Conservation (phyloP, 2,329 filamentous ascomycete species). For the Nigrograna mackinnonii region DNA sequence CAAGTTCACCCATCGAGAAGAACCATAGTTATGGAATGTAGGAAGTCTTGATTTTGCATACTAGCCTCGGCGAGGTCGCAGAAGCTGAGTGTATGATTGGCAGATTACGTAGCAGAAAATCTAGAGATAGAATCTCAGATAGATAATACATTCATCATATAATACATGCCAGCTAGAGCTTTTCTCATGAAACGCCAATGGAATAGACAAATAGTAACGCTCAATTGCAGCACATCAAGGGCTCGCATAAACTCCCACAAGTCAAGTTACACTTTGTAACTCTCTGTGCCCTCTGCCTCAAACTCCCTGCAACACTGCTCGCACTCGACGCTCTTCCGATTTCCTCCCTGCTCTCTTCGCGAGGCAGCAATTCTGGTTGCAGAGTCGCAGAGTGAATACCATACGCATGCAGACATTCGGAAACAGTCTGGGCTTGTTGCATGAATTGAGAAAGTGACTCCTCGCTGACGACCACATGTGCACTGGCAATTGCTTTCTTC, state of each 20-base stretch:
- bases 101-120: no score
- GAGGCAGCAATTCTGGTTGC: constrained; percentile 62
- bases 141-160: no score
- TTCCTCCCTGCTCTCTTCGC: background rate
- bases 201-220: no score
- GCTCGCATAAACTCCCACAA: constrained; percentile 56
- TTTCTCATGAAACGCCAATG: no score
- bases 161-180: no score
- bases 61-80: no score
- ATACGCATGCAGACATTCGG: constrained; percentile 72
- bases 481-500: constrained; percentile 69
- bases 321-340: constrained; percentile 8
- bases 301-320: constrained; percentile 17
- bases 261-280: constrained; percentile 54
- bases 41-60: no score
- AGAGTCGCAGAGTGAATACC: constrained; percentile 73
- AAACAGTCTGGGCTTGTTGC: constrained; percentile 63
- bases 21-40: no score
- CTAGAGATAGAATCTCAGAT: no score
- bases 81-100: no score
- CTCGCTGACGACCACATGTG: constrained; percentile 67
- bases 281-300: constrained; percentile 23
- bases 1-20: no score
- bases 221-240: constrained; percentile 57
- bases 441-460: constrained; percentile 62